phyloP scores from a whole-genome alignment of 2,329 filamentous ascomycete species.

The Verticillium tricorpus region DNA sequence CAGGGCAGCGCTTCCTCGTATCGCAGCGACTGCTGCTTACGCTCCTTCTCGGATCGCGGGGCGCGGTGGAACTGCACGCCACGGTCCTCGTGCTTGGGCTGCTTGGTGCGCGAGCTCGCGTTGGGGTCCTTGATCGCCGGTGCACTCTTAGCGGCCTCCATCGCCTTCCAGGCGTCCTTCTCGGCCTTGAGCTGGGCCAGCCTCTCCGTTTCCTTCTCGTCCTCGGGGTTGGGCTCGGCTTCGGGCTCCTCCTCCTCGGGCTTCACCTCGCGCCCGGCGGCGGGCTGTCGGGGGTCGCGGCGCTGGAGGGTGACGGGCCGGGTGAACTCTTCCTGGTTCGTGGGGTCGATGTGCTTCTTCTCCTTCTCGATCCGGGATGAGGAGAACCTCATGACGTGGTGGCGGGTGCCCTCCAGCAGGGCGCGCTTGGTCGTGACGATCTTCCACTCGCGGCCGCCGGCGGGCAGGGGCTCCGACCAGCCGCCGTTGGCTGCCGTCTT shows the following conservation, averaged over 20 bases:
- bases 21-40: constrained; percentile 65
- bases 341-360: constrained; percentile 62
- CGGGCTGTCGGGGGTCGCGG: constrained; percentile 71
- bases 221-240: constrained; percentile 36
- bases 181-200: constrained; percentile 70
- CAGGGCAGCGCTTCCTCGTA: constrained; percentile 96
- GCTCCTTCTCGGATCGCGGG: constrained; percentile 76
- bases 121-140: constrained; percentile 63
- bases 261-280: constrained; percentile 60
- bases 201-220: constrained; percentile 57
- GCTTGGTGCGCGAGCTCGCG: constrained; percentile 53
- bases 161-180: constrained; percentile 77
- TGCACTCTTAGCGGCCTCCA: constrained; percentile 89
- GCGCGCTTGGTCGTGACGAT: constrained; percentile 80
- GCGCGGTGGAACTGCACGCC: constrained; percentile 76
- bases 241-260: constrained; percentile 38
- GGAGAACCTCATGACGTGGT: constrained; percentile 80
- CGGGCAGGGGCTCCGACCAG: constrained; percentile 50
- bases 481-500: constrained; percentile 36
- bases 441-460: constrained; percentile 38
- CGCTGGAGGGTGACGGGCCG: constrained; percentile 85
- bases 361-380: constrained; percentile 45
- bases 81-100: constrained; percentile 73
- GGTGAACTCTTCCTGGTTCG: constrained; percentile 72
- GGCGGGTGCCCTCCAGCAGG: constrained; percentile 72